Evolutionary conservation across 108 stramenopile genomes (phyloP), one percentile per base, ranked within the genome.

Genomic region (Stephanodiscus minutulus): DNA sequence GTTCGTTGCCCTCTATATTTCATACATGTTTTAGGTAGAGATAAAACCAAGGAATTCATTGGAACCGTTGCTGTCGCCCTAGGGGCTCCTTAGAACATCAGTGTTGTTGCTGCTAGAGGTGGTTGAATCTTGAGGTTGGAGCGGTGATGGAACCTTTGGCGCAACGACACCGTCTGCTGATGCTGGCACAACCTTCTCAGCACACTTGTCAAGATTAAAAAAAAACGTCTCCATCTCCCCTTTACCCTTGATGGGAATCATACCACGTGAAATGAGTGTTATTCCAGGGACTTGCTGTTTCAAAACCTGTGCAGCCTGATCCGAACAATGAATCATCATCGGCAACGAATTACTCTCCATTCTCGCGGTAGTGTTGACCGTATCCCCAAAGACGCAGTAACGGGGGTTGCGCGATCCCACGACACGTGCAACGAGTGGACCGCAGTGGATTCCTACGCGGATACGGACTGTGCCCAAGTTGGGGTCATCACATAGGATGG

Each of bases 371-470:
- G 87, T 86, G 57, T 90, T 93, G 11, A 93, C 92, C 9, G 92
- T 82, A 50, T 93, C 92, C 15, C 92, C 92, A 85, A 93, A 90
- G 18, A 91, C 48, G 55, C 83, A 68, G 54, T 86, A 91, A 0
- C 84, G 79, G n/a, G 85, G 87, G 73, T 85, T 90, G 10, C 83
- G 77, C 21, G 77, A 71, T 1, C 91, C 91, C 12, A 92, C 89
- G 0, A 92, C 89, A 55, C 80, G 76, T 29, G 87, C 88, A 10
- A 92, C 87, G 22, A 86, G 74, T 12, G 91, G 85, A 46, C 91
- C 92, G 22, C 83, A 83, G 59, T 89, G 86, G 35, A 92, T 73
- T 0, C 91, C 91, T 21, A 88, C 86, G 13, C 88, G 85, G 48
- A 89, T 88, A 21, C 89, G 82, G 10, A 91, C 84, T 60, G 69